phyloP scores from a whole-genome alignment of 2,329 filamentous ascomycete species.

The Penicillium sp. region DNA sequence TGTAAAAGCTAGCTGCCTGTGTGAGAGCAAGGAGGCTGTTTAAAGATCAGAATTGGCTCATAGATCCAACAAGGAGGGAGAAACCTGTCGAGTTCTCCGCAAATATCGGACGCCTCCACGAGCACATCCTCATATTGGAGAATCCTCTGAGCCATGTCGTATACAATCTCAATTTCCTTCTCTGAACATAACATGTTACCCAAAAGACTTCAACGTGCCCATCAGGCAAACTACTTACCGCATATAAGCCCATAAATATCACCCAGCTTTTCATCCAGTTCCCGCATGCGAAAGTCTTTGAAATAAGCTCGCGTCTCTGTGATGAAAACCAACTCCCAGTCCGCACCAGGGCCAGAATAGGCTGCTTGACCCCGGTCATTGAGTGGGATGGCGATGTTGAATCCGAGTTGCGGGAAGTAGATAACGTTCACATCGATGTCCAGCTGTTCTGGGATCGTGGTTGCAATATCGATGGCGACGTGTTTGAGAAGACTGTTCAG shows the following conservation, averaged over 20 bases:
- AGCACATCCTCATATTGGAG: conserved; percentile 72
- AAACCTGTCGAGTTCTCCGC: conserved; percentile 79
- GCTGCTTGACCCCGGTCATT: conserved; percentile 65
- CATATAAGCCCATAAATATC: conserved; percentile 86
- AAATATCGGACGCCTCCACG: conserved; percentile 73
- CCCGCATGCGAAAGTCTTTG: conserved; percentile 81
- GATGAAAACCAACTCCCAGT: conserved; percentile 80
- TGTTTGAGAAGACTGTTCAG: conserved; percentile 75
- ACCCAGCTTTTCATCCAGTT: conserved; percentile 80
- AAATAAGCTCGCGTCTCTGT: conserved; percentile 78
- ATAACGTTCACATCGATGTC: conserved; percentile 73
- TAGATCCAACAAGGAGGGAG: accelerated
- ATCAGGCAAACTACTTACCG: conserved; percentile 59
- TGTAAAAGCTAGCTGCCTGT: conserved; percentile 75
- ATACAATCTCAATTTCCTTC: conserved; percentile 85
- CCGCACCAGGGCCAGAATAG: conserved; percentile 68
- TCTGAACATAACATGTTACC: conserved; percentile 56
- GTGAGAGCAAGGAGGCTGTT: conserved; percentile 77
- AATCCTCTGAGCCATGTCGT: conserved; percentile 73
- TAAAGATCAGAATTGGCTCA: background rate
- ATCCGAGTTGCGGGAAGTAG: conserved; percentile 90
- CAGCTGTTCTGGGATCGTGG: conserved; percentile 64
- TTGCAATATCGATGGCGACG: conserved; percentile 68
- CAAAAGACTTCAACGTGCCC: background rate
- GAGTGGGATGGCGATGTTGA: conserved; percentile 75